Conservation (phyloP, 2,329 filamentous ascomycete genomes). For the Trichoderma sp. region DNA sequence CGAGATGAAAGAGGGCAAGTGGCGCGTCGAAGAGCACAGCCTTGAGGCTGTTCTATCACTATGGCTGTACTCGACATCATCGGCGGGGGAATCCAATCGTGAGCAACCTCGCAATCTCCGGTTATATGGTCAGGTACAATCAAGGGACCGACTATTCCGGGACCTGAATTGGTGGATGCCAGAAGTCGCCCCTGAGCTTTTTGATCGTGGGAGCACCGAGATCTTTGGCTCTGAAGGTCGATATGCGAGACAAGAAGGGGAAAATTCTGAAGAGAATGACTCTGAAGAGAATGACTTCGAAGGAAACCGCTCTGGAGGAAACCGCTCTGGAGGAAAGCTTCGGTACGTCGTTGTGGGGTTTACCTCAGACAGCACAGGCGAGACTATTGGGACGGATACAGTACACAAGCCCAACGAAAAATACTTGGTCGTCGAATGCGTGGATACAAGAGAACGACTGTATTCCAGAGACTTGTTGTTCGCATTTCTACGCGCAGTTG, state of each 20-base stretch:
- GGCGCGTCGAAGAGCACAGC: slow-evolving; percentile 32
- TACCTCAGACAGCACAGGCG: background rate
- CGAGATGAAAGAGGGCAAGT: slow-evolving; percentile 13
- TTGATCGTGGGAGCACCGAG: background rate
- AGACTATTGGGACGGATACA: background rate
- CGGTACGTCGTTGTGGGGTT: background rate
- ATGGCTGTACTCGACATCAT: slow-evolving; percentile 34
- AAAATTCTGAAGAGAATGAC: too few species aligned
- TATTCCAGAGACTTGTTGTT: slow-evolving; percentile 38
- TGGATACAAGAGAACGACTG: slow-evolving; percentile 4
- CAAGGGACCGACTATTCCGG: background rate
- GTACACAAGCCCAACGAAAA: fast-evolving
- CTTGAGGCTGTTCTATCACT: slow-evolving; percentile 39
- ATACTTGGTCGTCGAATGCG: background rate
- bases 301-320: too few species aligned
- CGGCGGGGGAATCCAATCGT: fast-evolving
- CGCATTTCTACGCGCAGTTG: slow-evolving; percentile 36
- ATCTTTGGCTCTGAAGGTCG: too few species aligned
- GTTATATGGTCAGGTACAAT: background rate
- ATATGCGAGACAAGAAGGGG: too few species aligned
- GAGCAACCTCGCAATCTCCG: background rate
- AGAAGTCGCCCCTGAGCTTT: background rate
- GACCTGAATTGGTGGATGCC: slow-evolving; percentile 20
- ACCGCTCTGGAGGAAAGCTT: background rate
- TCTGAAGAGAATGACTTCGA: too few species aligned